Evolutionary conservation across 805 yeast species (phyloP).

Genomic region (Ogataea paraovalis): DNA sequence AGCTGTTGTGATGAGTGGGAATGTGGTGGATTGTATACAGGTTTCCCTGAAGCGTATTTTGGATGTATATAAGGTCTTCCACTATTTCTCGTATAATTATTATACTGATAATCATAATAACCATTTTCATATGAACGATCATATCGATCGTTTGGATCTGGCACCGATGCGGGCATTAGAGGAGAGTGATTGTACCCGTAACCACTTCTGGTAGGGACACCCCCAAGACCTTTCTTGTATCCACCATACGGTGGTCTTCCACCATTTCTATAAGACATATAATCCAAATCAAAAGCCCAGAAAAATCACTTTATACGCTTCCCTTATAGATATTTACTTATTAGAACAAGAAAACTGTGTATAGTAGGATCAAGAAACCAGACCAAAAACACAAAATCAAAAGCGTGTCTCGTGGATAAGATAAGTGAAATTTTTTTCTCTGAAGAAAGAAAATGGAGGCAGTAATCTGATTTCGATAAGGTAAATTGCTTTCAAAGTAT

Average conservation of each 20-base stretch:
- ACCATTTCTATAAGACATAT: constrained; percentile 10
- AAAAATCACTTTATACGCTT: not conserved
- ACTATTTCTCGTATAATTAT: not conserved
- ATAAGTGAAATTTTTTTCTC: not conserved
- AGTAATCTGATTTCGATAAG: not conserved
- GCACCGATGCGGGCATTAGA: not conserved
- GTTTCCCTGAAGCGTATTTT: not conserved
- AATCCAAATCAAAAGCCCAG: not conserved
- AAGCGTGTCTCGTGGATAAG: not conserved
- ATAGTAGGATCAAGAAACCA: not conserved
- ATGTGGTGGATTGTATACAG: not conserved
- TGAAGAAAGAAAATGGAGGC: not conserved
- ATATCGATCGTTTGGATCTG: not conserved
- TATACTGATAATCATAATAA: not conserved
- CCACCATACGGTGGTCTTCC: constrained; percentile 6
- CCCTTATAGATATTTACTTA: not conserved
- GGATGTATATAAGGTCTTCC: not conserved
- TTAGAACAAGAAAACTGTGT: no score
- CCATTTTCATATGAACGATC: not conserved
- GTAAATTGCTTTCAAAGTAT: no score
- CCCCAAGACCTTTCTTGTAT: not conserved
- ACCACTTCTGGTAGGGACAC: not conserved
- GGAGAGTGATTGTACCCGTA: not conserved
- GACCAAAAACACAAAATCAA: not conserved
- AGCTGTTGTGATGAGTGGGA: not conserved